Evolutionary conservation across 345 rosid species (phyloP).

Genomic region (Gossypioides kirkii): DNA sequence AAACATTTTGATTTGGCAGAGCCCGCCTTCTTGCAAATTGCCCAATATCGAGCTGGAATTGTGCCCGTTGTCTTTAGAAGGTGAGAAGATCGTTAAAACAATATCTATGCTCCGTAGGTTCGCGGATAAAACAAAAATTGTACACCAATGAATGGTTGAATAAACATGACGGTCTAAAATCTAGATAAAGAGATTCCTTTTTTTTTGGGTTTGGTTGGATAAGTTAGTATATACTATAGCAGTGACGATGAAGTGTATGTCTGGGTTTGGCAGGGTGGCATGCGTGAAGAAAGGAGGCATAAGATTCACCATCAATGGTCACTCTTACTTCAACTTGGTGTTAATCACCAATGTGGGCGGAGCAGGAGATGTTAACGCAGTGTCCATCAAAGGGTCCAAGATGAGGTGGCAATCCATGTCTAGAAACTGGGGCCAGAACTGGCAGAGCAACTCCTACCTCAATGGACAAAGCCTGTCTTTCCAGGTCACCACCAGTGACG

Average conservation of each 20-base stretch:
- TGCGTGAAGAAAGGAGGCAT: slow-evolving; percentile 55
- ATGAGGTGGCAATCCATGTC: slow-evolving; percentile 62
- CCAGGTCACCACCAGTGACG: slow-evolving; percentile 52
- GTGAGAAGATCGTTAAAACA: slow-evolving; percentile 7
- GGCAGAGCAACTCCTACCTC: slow-evolving; percentile 57
- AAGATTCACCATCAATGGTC: slow-evolving; percentile 52
- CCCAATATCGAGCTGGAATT: slow-evolving; percentile 54
- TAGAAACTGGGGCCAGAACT: slow-evolving; percentile 70
- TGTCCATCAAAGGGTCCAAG: slow-evolving; percentile 54
- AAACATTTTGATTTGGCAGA: slow-evolving; percentile 57
- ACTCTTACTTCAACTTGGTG: slow-evolving; percentile 55
- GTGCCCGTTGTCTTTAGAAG: slow-evolving; percentile 50
- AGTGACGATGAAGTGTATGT: neutral
- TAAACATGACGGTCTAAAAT: neutral
- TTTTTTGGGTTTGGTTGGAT: neutral
- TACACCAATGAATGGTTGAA: neutral
- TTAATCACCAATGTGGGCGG: slow-evolving; percentile 59
- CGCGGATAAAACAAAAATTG: neutral
- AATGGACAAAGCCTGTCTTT: slow-evolving; percentile 54
- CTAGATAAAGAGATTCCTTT: neutral
- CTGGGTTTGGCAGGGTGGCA: slow-evolving; percentile 32
- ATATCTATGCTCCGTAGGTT: neutral
- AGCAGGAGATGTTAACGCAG: slow-evolving; percentile 54
- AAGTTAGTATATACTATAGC: neutral
- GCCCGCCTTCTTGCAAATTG: slow-evolving; percentile 55